phyloP scores from a whole-genome alignment of 2,329 filamentous ascomycete species.

The Verticillium dahliae region DNA sequence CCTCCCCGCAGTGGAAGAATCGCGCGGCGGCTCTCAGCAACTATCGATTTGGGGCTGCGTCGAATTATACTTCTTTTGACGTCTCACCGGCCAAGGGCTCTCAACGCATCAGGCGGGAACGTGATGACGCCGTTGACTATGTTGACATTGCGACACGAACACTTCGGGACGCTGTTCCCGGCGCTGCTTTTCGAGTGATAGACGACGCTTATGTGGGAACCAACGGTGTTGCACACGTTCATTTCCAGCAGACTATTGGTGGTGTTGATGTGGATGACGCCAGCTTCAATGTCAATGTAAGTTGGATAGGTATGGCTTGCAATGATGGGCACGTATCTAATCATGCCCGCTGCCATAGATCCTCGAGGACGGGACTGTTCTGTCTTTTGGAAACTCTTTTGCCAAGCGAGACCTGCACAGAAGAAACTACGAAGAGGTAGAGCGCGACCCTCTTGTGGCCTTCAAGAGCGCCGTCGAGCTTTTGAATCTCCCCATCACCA shows the following conservation, averaged over 20 bases:
- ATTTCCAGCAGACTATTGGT: constrained; percentile 48
- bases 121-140: constrained; percentile 14
- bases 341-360: constrained; percentile 24
- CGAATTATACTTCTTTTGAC: neutral
- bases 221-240: constrained; percentile 45
- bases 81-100: neutral
- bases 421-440: constrained; percentile 29
- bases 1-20: neutral
- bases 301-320: constrained; percentile 10
- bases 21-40: neutral
- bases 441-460: constrained; percentile 35
- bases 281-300: constrained; percentile 48
- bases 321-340: constrained; percentile 1
- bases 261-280: constrained; percentile 48
- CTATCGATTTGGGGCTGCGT: neutral
- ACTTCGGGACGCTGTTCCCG: constrained; percentile 23
- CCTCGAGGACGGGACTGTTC: constrained; percentile 38
- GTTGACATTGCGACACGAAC: constrained; percentile 31
- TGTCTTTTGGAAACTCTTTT: constrained; percentile 45
- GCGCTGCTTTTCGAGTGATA: constrained; percentile 35
- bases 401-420: constrained; percentile 35
- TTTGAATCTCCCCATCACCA: constrained; percentile 22
- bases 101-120: neutral
- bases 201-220: constrained; percentile 39
- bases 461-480: constrained; percentile 31